phyloP scores from a whole-genome alignment of 345 rosid genomes.

The Populus ilicifolia region DNA sequence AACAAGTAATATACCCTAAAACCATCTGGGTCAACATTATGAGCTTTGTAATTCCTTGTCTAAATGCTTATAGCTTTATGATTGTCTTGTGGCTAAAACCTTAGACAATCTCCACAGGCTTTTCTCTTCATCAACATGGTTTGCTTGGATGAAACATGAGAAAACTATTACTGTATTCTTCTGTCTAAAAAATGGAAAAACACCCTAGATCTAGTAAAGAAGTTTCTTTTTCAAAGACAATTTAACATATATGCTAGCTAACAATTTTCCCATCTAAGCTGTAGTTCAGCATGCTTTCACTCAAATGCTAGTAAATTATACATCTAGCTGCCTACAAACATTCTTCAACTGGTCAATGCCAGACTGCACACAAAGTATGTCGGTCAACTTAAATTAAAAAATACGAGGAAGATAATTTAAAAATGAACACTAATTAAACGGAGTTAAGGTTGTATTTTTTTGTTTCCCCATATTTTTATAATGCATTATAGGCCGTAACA shows the following conservation, averaged over 20 bases:
- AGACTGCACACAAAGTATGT: neutral
- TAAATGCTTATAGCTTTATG: neutral
- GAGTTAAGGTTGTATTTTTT: neutral
- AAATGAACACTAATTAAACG: constrained; percentile 5
- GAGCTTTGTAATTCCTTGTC: neutral
- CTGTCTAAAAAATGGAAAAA: neutral
- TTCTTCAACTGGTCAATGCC: constrained; percentile 1
- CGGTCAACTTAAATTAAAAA: neutral
- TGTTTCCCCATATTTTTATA: neutral
- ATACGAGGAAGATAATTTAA: neutral
- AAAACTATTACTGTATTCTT: neutral
- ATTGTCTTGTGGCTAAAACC: neutral
- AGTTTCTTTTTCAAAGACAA: neutral
- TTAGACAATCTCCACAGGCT: neutral
- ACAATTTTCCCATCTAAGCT: neutral
- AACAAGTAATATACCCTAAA: no score
- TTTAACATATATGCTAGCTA: neutral
- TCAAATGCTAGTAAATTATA: neutral
- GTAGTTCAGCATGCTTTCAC: neutral
- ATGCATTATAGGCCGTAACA: constrained; percentile 28
- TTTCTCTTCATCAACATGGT: neutral
- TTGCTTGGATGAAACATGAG: neutral
- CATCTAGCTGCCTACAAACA: neutral
- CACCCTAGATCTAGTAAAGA: neutral
- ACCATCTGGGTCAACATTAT: neutral